These are phyloP conservation scores for Hondaea fermentalgiana DNA, from an alignment of 108 stramenopile genomes.

Conservation along the genomic window DNA sequence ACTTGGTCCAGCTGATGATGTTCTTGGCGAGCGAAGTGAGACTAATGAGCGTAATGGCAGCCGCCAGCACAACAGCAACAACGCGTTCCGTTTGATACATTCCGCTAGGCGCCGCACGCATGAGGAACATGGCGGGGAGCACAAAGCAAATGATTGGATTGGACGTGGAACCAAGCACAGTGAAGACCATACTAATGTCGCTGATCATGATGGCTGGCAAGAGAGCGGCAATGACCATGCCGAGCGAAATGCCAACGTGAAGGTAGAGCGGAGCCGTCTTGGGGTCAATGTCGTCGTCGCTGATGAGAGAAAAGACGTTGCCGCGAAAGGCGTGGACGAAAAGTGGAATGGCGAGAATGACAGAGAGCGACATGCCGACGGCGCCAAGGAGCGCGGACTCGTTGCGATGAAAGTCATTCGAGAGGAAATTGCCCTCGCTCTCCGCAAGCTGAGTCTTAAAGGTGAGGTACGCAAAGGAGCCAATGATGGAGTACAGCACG, in stretches of 20 bases:
- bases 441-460: background rate
- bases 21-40: background rate
- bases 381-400: background rate
- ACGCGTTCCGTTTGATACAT: background rate
- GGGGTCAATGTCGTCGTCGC: background rate
- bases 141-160: conserved; percentile 10
- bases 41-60: background rate
- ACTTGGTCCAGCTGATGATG: background rate
- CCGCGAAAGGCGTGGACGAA: conserved; percentile 1
- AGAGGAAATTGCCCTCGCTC: background rate
- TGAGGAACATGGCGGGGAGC: background rate
- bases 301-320: background rate
- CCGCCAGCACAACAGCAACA: background rate
- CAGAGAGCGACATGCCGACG: background rate
- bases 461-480: background rate
- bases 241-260: background rate
- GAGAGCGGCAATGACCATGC: background rate
- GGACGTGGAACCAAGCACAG: background rate
- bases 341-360: background rate
- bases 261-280: background rate
- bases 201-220: conserved; percentile 14
- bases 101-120: background rate
- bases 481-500: background rate
- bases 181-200: background rate
- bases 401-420: background rate